Conservation (phyloP, 345 rosid genomes). For the Aurinia saxatilis region DNA sequence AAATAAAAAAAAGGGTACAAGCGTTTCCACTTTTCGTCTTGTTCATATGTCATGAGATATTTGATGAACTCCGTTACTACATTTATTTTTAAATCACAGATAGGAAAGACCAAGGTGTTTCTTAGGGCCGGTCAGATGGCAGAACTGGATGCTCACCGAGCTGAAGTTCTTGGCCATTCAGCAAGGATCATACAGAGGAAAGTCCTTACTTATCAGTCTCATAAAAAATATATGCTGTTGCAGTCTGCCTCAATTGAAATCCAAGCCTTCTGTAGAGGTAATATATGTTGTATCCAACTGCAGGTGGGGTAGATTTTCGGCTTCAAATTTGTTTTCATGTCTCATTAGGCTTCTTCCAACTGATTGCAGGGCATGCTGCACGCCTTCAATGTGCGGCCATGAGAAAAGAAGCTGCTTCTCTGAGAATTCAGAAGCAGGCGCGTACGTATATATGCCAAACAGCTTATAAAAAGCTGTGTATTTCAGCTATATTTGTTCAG, state of each 20-base stretch:
- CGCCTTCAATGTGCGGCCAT: slow-evolving; percentile 43
- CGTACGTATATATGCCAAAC: slow-evolving; percentile 58
- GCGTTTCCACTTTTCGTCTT: slow-evolving; percentile 5
- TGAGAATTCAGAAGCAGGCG: slow-evolving; percentile 58
- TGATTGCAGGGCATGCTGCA: slow-evolving; percentile 56
- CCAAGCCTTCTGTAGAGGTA: slow-evolving; percentile 90
- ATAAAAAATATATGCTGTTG: slow-evolving; percentile 45
- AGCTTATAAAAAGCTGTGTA: slow-evolving; percentile 41
- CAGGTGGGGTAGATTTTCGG: background rate
- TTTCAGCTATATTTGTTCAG: slow-evolving; percentile 63
- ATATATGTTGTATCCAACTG: background rate
- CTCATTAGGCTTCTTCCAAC: slow-evolving; percentile 7
- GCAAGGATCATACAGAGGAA: slow-evolving; percentile 79
- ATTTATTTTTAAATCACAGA: slow-evolving; percentile 36
- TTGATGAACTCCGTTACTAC: background rate
- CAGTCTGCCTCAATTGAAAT: slow-evolving; percentile 45
- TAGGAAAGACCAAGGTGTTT: slow-evolving; percentile 90
- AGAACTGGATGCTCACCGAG: slow-evolving; percentile 75
- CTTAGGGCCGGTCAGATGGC: slow-evolving; percentile 99
- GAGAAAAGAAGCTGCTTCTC: slow-evolving; percentile 73
- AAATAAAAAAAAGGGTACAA: background rate
- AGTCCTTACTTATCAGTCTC: slow-evolving; percentile 49
- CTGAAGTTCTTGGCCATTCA: slow-evolving; percentile 68
- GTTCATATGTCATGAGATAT: background rate
- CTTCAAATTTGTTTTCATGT: background rate